Conservation (phyloP, 1,284 basidiomycete species). For the Boletus semigastroideus region DNA sequence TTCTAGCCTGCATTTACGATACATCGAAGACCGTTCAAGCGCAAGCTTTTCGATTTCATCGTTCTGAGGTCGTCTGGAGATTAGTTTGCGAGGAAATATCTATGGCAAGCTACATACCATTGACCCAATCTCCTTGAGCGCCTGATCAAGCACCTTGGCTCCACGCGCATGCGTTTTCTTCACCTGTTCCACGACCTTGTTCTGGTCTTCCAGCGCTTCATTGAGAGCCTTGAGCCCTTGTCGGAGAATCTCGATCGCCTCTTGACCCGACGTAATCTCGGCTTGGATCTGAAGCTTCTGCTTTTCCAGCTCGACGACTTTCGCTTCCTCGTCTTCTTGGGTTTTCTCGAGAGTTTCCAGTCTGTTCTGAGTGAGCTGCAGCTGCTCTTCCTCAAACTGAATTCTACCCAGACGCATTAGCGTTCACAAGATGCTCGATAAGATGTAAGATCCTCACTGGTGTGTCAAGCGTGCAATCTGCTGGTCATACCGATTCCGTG, state of each 20-base stretch:
- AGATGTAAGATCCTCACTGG: conserved; percentile 62
- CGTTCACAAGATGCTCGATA: conserved; percentile 6
- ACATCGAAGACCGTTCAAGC: conserved; percentile 84
- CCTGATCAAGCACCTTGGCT: conserved; percentile 77
- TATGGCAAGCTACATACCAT: conserved; percentile 47
- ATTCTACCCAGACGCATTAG: conserved; percentile 44
- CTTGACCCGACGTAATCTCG: conserved; percentile 67
- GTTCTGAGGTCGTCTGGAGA: conserved; percentile 52
- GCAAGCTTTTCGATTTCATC: conserved; percentile 92
- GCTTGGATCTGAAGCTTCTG: conserved; percentile 58
- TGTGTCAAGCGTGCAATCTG: conserved; percentile 87
- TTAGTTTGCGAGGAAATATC: background rate
- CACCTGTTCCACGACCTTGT: conserved; percentile 69
- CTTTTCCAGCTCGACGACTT: conserved; percentile 56
- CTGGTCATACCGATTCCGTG: conserved; percentile 79
- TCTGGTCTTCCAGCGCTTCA: conserved; percentile 66
- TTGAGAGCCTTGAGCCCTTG: conserved; percentile 64
- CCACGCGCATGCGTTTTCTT: conserved; percentile 74
- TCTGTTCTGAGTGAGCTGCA: conserved; percentile 65
- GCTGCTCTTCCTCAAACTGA: conserved; percentile 77
- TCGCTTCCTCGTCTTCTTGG: conserved; percentile 55
- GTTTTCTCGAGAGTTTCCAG: conserved; percentile 56
- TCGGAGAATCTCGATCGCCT: conserved; percentile 57
- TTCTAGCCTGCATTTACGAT: conserved; percentile 91
- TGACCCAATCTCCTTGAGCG: conserved; percentile 85